A percentile compares a stretch with the other conserved stretches of the same genome.
These are phyloP conservation scores for Clarireedia homoeocarpa DNA, from an alignment of 2,329 filamentous ascomycete genomes.

Conservation along the genomic window DNA sequence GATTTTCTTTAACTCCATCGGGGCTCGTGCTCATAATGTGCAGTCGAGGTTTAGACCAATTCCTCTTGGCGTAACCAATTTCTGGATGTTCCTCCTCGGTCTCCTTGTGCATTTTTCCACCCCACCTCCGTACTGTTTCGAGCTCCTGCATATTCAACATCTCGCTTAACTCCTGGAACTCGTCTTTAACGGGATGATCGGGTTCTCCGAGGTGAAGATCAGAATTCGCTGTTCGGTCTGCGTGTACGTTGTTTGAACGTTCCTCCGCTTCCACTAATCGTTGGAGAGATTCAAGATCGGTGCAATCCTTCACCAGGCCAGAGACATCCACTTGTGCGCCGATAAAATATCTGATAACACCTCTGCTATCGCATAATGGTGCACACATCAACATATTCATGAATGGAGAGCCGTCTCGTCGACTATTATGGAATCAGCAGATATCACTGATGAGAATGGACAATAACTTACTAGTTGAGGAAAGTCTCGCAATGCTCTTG, in stretches of 20 bases:
- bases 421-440: constrained; percentile 31
- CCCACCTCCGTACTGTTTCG: constrained; percentile 52
- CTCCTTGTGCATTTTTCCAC: constrained; percentile 53
- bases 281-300: constrained; percentile 50
- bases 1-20: constrained; percentile 13
- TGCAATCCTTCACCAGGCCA: constrained; percentile 52
- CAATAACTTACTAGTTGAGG: constrained; percentile 54
- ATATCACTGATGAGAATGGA: background rate
- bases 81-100: constrained; percentile 39
- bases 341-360: constrained; percentile 55
- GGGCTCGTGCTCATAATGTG: constrained; percentile 32
- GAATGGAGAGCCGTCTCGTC: constrained; percentile 58
- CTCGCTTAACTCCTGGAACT: constrained; percentile 58
- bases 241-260: constrained; percentile 24
- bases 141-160: constrained; percentile 64
- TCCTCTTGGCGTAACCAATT: constrained; percentile 20
- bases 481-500: constrained; percentile 67
- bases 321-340: constrained; percentile 60
- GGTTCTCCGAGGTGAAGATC: constrained; percentile 3
- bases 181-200: constrained; percentile 40
- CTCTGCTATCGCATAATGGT: constrained; percentile 54
- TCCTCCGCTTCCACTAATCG: constrained; percentile 31
- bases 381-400: constrained; percentile 60
- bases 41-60: constrained; percentile 36
- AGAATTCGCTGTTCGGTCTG: constrained; percentile 11